Percentiles rank a stretch among this genome's conserved stretches.
Evolutionary conservation across 805 yeast genomes (phyloP).

Genomic region (Wickerhamomyces chaumierensis): DNA sequence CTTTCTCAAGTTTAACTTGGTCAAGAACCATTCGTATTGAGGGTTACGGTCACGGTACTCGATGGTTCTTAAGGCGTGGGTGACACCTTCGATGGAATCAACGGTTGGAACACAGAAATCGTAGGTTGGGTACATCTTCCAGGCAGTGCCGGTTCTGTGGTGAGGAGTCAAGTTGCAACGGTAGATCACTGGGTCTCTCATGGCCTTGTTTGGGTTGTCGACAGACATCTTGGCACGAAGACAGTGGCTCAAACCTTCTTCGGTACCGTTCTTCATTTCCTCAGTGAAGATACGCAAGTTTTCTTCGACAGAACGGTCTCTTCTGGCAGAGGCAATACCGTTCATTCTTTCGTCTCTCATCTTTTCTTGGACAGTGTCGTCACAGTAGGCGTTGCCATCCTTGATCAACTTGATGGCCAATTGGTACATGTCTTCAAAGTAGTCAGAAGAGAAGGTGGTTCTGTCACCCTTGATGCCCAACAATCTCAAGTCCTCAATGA

Average conservation of each 20-base stretch:
- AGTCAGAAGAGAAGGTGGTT: conserved; percentile 84
- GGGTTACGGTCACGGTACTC: conserved; percentile 99
- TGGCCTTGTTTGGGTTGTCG: conserved; percentile 82
- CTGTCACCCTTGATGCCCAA: conserved; percentile 90
- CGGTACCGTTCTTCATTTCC: conserved; percentile 92
- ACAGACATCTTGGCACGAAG: conserved; percentile 94
- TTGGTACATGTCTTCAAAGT: conserved; percentile 86
- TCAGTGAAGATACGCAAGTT: conserved; percentile 74
- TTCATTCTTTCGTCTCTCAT: conserved; percentile 99
- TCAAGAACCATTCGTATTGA: conserved; percentile 93
- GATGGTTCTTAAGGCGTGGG: conserved; percentile 95
- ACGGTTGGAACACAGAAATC: conserved; percentile 98
- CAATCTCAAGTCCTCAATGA: conserved; percentile 81
- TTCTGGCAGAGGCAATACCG: conserved; percentile 84
- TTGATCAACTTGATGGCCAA: conserved; percentile 78
- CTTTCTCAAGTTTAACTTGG: conserved; percentile 71
- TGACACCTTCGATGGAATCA: conserved; percentile 92
- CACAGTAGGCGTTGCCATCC: conserved; percentile 95
- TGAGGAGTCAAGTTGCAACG: conserved; percentile 97
- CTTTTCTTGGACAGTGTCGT: conserved; percentile 85
- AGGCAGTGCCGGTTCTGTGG: conserved; percentile 83
- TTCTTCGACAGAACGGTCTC: conserved; percentile 90
- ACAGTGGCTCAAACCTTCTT: conserved; percentile 84
- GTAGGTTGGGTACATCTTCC: conserved; percentile 98
- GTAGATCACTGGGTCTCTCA: conserved; percentile 97